Conservation (phyloP, 2,329 filamentous ascomycete species). For the Neoarthrinium moseri region DNA sequence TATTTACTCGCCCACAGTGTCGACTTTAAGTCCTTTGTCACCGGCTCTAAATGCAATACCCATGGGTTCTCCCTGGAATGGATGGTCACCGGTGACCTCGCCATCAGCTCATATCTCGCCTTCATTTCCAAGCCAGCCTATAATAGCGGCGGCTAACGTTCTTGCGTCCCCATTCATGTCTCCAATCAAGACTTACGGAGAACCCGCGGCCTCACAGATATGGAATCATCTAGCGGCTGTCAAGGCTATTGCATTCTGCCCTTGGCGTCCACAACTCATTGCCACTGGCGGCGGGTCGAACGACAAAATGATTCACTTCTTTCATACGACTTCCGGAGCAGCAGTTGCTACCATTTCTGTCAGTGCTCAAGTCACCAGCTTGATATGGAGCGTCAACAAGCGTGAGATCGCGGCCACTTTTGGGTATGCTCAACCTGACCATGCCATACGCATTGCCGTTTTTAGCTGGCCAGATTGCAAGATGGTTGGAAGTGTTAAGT, state of each 20-base stretch:
- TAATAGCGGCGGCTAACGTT: too few relatives aligned
- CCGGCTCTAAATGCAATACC: too few relatives aligned
- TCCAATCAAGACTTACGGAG: conserved; percentile 44
- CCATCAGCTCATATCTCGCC: too few relatives aligned
- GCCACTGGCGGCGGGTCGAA: conserved; percentile 93
- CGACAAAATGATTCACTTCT: conserved; percentile 95
- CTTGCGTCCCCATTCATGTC: neutral
- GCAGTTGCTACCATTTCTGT: conserved; percentile 89
- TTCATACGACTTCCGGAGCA: conserved; percentile 79
- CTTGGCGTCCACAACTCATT: conserved; percentile 84
- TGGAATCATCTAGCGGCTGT: conserved; percentile 85
- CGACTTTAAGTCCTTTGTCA: too few relatives aligned
- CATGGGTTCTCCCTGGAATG: too few relatives aligned
- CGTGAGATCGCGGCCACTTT: conserved; percentile 92
- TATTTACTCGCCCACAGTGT: too few relatives aligned
- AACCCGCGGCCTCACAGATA: conserved; percentile 63
- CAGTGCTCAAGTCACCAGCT: conserved; percentile 85
- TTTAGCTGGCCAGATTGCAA: conserved; percentile 93
- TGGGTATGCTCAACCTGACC: conserved; percentile 87
- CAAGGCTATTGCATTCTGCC: conserved; percentile 95
- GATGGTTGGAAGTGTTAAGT: conserved; percentile 82
- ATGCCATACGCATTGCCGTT: conserved; percentile 84
- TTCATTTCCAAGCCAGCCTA: too few relatives aligned
- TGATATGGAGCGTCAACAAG: conserved; percentile 84
- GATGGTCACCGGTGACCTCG: too few relatives aligned